These are phyloP conservation scores for Meredithiella fracta DNA, from an alignment of 2,329 filamentous ascomycete genomes.

Conservation along the genomic window DNA sequence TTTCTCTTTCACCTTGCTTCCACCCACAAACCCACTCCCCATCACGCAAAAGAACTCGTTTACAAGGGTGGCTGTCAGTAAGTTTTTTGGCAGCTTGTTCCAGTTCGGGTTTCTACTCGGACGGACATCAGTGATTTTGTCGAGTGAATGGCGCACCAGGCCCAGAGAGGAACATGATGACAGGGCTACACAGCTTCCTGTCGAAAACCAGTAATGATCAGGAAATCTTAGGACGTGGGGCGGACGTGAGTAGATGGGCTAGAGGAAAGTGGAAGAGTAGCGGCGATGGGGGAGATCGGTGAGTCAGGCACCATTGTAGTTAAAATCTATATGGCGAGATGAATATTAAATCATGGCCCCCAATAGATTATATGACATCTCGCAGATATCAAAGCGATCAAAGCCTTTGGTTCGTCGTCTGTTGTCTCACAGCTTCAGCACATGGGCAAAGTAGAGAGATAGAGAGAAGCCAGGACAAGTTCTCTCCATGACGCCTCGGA, in stretches of 20 bases:
- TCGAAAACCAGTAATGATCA: background rate
- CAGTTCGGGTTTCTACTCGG: conserved; percentile 8
- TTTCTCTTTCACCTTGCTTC: background rate
- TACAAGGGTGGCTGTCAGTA: conserved; percentile 8
- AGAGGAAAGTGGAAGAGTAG: background rate
- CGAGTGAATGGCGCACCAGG: background rate
- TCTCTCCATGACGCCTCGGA: no score
- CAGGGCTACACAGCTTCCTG: background rate
- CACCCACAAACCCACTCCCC: background rate
- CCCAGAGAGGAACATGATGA: background rate
- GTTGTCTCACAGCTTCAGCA: background rate
- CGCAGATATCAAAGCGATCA: background rate
- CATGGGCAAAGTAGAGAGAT: no score
- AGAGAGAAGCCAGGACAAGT: no score
- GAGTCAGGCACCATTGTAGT: no score
- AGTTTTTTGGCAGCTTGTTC: conserved; percentile 4
- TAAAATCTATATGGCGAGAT: no score
- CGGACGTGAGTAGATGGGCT: background rate
- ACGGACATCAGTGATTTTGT: conserved; percentile 11
- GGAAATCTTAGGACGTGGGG: background rate
- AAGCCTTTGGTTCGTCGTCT: background rate
- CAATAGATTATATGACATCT: no score
- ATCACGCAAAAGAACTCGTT: conserved; percentile 1
- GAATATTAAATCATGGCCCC: no score
- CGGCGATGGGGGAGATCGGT: no score